Conservation (phyloP, 2,329 filamentous ascomycete genomes). For the Apiospora sp. region DNA sequence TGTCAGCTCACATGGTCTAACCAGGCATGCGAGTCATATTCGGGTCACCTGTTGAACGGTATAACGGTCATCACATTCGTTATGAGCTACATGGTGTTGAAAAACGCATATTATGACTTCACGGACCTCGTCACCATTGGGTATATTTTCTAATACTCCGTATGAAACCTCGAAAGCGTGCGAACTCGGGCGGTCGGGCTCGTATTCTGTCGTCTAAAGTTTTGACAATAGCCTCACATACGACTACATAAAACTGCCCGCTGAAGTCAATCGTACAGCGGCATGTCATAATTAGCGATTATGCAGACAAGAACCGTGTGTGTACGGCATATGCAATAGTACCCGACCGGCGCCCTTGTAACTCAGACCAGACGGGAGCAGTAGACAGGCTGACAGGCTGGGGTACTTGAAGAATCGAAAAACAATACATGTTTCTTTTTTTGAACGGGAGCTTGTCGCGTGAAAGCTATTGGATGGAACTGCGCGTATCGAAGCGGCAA, state of each 20-base stretch:
- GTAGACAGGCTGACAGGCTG: too few relatives aligned
- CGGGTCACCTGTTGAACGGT: not conserved
- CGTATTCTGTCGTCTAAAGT: not conserved
- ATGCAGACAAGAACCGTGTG: not conserved
- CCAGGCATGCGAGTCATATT: conserved; percentile 7
- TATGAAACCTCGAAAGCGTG: too few relatives aligned
- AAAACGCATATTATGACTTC: not conserved
- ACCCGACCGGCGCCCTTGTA: not conserved
- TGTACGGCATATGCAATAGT: not conserved
- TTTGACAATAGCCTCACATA: not conserved
- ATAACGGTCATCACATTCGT: not conserved
- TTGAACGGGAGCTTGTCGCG: not conserved
- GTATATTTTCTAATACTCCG: too few relatives aligned
- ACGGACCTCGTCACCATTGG: not conserved
- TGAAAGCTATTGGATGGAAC: not conserved
- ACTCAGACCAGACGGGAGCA: too few relatives aligned
- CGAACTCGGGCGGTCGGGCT: too few relatives aligned
- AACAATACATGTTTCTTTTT: too few relatives aligned
- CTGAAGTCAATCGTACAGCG: not conserved
- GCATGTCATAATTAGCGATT: not conserved
- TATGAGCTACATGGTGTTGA: not conserved
- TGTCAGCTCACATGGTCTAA: not conserved
- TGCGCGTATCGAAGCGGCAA: not conserved
- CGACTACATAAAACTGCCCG: not conserved
- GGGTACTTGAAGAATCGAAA: too few relatives aligned